Evolutionary conservation across 139 green algal genomes (phyloP).

Genomic region (Pseudopediastrum boryanum): DNA sequence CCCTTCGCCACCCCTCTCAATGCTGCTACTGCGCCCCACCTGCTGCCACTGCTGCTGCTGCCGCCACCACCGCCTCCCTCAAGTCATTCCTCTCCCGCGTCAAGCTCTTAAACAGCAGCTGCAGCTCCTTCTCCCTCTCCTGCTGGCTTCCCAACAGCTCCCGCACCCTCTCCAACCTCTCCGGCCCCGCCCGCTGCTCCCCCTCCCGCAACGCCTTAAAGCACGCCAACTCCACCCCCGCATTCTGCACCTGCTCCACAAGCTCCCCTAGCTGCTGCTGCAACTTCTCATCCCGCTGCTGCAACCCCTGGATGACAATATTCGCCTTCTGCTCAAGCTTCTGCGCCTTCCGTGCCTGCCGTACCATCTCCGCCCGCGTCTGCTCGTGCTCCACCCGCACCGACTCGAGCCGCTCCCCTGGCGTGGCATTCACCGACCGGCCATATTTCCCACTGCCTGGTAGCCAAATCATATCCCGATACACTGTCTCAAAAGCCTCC

Average conservation of each 20-base stretch:
- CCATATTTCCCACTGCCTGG: slow-evolving; percentile 48
- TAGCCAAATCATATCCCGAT: background rate
- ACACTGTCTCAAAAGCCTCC: slow-evolving; percentile 42
- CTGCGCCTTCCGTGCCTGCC: slow-evolving; percentile 66
- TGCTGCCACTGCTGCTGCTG: slow-evolving; percentile 21
- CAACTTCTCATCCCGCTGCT: slow-evolving; percentile 49
- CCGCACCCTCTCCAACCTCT: slow-evolving; percentile 55
- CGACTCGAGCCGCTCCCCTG: slow-evolving; percentile 56
- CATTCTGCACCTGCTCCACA: slow-evolving; percentile 28
- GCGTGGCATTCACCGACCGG: slow-evolving; percentile 55
- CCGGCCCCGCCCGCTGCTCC: slow-evolving; percentile 64
- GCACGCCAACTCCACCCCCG: slow-evolving; percentile 51
- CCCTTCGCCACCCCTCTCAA: background rate
- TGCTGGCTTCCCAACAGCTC: slow-evolving; percentile 60
- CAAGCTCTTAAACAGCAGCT: slow-evolving; percentile 58
- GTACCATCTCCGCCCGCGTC: slow-evolving; percentile 76
- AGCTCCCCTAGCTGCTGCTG: slow-evolving; percentile 42
- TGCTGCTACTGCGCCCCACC: slow-evolving; percentile 4
- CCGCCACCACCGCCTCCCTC: slow-evolving; percentile 2
- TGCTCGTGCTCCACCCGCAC: slow-evolving; percentile 65
- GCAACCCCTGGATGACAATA: slow-evolving; percentile 51
- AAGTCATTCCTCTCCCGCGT: slow-evolving; percentile 38
- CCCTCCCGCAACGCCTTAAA: slow-evolving; percentile 69
- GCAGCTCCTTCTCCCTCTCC: slow-evolving; percentile 65
- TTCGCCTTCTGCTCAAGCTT: slow-evolving; percentile 80